These are phyloP conservation scores for Fusarium sp. DNA, from an alignment of 2,329 filamentous ascomycete species.

Conservation along the genomic window DNA sequence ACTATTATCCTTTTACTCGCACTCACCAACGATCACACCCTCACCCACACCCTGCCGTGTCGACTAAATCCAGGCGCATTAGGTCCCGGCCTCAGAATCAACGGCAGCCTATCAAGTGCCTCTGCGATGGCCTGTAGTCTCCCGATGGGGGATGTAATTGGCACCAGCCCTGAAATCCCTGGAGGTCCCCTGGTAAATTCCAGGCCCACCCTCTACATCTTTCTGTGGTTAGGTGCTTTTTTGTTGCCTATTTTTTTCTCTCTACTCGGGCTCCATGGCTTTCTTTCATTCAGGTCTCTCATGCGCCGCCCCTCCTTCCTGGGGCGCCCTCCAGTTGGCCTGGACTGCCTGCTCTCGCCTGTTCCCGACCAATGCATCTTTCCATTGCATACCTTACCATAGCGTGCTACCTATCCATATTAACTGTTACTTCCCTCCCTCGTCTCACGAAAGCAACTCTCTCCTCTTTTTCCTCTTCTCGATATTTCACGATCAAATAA, in stretches of 20 bases:
- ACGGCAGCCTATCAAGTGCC: constrained; percentile 37
- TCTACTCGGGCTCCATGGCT: too few relatives aligned
- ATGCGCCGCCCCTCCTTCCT: constrained; percentile 27
- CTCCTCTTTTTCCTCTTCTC: constrained; percentile 6
- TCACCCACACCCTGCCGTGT: constrained; percentile 18
- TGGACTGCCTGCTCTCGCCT: background rate
- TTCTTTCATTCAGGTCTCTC: background rate
- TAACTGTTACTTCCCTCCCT: constrained; percentile 34
- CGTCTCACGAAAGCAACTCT: constrained; percentile 11
- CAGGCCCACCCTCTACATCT: constrained; percentile 9
- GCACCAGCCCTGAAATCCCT: constrained; percentile 20
- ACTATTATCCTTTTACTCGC: background rate
- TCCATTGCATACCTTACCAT: constrained; percentile 20
- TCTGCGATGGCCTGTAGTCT: constrained; percentile 26
- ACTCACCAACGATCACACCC: background rate
- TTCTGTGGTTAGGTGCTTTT: background rate
- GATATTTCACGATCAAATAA: background rate
- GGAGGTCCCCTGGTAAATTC: constrained; percentile 20
- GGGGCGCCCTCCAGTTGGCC: background rate
- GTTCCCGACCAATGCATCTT: constrained; percentile 9
- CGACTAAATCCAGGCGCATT: constrained; percentile 34
- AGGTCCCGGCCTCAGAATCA: constrained; percentile 40
- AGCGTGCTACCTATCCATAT: constrained; percentile 18
- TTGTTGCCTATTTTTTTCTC: background rate
- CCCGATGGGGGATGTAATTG: constrained; percentile 34